Evolutionary conservation across 768 basidiomycete species (phyloP), one percentile per base, ranked within the genome.

Genomic region (Leccinum longicurvipes): DNA sequence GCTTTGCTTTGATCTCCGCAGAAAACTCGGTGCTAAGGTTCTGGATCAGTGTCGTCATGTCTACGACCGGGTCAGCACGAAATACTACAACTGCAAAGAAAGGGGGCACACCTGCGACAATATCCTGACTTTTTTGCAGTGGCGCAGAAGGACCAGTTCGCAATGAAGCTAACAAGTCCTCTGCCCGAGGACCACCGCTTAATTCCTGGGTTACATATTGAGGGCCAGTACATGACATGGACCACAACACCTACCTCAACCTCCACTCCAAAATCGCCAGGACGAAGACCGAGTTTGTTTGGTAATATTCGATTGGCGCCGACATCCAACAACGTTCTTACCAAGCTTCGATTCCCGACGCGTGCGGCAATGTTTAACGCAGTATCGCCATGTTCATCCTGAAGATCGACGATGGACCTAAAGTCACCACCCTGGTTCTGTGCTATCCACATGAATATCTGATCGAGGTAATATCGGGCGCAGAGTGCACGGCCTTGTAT

Each of bases 361-460:
- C 96, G 75, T 1, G 96, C 95, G 14, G 96, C 93, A 63, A 98
- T 91, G 73, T 97, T 97, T 64, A 99, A 71, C 7, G 93, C 93
- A 0, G 96, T 98, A 67, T 99, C 97, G 0, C 96, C 97, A 68
- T 98, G 88, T 61, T 91, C 85, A 66, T 99, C 97, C 72, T 93
- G 91, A 41, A 96, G 75, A 70, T 98, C 93, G 11, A 98, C 86
- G 50, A 98, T 73, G 5, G 83, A 85, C 63, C 79, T 79, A 67
- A 92, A 93, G 62, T 88, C 85, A 2, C 86, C 89, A 8, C 79
- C 81, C 62, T 93, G 84, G 57, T 86, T 76, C 54, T 87, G 82
- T 17, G 86, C 92, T 61, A 98, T 83, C 85, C 86, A 93, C 59
- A 86, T 79, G 63, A 98, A 85, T 51, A 98, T 83, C 64, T 87